phyloP scores from a whole-genome alignment of 345 rosid genomes.

The Salix viminalis region DNA sequence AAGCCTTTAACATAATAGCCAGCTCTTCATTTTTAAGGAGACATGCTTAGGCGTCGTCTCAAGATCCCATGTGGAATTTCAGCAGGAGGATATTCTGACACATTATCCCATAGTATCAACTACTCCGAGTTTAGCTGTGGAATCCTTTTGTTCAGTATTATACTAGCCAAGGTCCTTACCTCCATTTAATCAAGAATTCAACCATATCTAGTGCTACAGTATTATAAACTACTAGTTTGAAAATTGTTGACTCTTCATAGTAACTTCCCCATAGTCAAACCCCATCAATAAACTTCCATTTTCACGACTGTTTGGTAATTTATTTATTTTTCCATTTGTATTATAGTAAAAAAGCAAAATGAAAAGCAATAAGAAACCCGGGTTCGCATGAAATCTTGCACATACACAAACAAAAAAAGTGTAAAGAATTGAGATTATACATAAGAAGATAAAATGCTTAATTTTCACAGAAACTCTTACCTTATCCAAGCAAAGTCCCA shows the following conservation, averaged over 20 bases:
- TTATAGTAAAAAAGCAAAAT: neutral
- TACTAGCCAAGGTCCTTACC: neutral
- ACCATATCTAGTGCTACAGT: neutral
- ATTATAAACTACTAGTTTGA: neutral
- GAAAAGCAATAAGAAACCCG: neutral
- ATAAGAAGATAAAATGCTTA: neutral
- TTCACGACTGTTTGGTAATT: neutral
- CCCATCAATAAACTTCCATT: neutral
- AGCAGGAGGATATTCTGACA: neutral
- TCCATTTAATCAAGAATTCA: neutral
- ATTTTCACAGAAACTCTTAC: slow-evolving; percentile 15
- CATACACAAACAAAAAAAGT: neutral
- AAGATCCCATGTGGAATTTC: neutral
- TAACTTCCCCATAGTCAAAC: neutral
- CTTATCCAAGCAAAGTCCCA: slow-evolving; percentile 51
- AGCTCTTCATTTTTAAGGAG: neutral
- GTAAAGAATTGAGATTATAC: neutral
- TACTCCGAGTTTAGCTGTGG: neutral
- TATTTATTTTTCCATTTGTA: neutral
- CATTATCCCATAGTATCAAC: neutral
- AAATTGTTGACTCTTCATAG: neutral
- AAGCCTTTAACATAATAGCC: neutral
- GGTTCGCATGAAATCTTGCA: neutral
- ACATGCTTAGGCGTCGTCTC: neutral
- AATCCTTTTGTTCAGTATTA: neutral